These are phyloP conservation scores for Scutellaria minor DNA, from an alignment of 257 asterid genomes.

Conservation along the genomic window DNA sequence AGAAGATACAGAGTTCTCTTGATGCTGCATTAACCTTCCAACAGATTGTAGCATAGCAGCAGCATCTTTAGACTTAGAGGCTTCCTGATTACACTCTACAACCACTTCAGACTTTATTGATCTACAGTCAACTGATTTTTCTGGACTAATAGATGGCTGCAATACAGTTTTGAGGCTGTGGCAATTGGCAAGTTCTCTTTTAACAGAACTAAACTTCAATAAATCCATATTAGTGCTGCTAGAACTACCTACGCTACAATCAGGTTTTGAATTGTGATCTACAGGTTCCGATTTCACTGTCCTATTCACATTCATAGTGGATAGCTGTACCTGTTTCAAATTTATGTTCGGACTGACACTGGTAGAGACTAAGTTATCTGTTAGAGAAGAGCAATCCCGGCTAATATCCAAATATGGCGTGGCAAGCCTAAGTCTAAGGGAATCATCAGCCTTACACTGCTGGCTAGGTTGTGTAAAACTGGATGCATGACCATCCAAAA, in stretches of 20 bases:
- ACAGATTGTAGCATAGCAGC: slow-evolving; percentile 40
- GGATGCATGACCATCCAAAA: slow-evolving; percentile 40
- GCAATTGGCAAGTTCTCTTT: slow-evolving; percentile 51
- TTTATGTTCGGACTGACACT: slow-evolving; percentile 33
- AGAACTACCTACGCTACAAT: slow-evolving; percentile 47
- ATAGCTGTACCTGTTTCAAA: slow-evolving; percentile 37
- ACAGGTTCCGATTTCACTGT: slow-evolving; percentile 72
- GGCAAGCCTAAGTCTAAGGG: slow-evolving; percentile 74
- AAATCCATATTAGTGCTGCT: slow-evolving; percentile 44
- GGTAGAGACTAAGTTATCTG: slow-evolving; percentile 35
- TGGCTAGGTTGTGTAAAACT: slow-evolving; percentile 38
- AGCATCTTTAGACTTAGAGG: slow-evolving; percentile 33
- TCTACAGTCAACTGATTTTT: slow-evolving; percentile 45
- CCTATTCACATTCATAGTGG: slow-evolving; percentile 38
- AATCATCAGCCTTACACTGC: slow-evolving; percentile 49
- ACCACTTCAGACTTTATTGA: slow-evolving; percentile 63
- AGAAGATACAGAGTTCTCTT: slow-evolving; percentile 65
- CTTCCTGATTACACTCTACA: slow-evolving; percentile 41
- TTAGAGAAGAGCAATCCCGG: slow-evolving; percentile 38
- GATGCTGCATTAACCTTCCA: slow-evolving; percentile 53
- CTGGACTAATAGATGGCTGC: slow-evolving; percentile 38
- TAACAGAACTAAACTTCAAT: slow-evolving; percentile 43
- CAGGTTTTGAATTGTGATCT: slow-evolving; percentile 51
- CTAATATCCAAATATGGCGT: slow-evolving; percentile 41
- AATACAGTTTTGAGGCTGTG: slow-evolving; percentile 37